A percentile compares a stretch with the other conserved stretches of the same genome.
Conservation (phyloP, 2,329 filamentous ascomycete species). For the Shiraia bambusicola region DNA sequence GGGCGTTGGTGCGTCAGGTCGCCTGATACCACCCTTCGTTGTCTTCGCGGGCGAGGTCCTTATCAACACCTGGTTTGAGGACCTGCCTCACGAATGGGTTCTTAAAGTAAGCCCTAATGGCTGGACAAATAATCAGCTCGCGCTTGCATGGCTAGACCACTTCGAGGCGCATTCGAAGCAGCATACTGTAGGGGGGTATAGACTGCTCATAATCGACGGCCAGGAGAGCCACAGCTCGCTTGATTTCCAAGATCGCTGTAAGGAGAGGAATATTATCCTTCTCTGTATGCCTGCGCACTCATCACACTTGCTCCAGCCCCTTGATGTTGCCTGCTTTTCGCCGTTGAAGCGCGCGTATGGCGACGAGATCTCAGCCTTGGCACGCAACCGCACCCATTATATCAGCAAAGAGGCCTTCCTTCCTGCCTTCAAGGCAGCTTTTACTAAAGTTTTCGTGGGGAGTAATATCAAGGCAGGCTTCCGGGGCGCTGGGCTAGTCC, state of each 20-base stretch:
- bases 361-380: conserved; percentile 27
- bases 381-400: conserved; percentile 27
- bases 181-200: conserved; percentile 5
- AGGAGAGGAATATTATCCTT: conserved; percentile 5
- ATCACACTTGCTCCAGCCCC: conserved; percentile 42
- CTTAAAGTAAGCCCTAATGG: too few relatives aligned
- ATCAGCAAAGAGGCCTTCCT: conserved; percentile 16
- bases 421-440: not conserved
- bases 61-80: too few relatives aligned
- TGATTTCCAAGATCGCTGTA: conserved; percentile 35
- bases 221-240: conserved; percentile 8
- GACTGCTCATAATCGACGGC: conserved; percentile 14
- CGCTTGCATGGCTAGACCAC: too few relatives aligned
- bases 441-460: too few relatives aligned
- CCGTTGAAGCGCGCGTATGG: conserved; percentile 36
- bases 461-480: conserved; percentile 30
- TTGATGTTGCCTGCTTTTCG: conserved; percentile 42
- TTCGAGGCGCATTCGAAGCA: too few relatives aligned
- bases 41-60: too few relatives aligned
- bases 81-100: too few relatives aligned
- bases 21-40: too few relatives aligned
- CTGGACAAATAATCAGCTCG: too few relatives aligned
- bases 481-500: conserved; percentile 32
- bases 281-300: conserved; percentile 37
- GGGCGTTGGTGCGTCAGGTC: too few relatives aligned